These are phyloP conservation scores for Pistacia atlantica DNA, from an alignment of 345 rosid genomes.

Conservation along the genomic window DNA sequence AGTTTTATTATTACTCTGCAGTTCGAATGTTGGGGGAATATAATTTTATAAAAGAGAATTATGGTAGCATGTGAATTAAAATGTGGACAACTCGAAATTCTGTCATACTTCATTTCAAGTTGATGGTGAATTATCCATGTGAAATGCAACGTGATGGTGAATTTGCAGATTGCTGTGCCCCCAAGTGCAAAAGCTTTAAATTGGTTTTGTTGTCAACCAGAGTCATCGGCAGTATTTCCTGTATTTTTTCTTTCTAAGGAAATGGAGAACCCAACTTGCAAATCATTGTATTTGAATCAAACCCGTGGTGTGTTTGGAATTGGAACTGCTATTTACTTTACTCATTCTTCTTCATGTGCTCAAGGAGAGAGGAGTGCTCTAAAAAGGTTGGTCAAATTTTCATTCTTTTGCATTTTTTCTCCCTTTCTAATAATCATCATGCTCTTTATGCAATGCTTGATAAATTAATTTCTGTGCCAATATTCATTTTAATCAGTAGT, in stretches of 20 bases:
- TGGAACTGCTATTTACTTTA: conserved; percentile 77
- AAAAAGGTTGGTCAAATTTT: conserved; percentile 49
- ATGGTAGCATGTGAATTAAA: background rate
- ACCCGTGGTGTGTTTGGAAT: conserved; percentile 75
- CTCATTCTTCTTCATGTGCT: conserved; percentile 34
- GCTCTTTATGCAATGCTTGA: background rate
- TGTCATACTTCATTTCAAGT: background rate
- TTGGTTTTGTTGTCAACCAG: conserved; percentile 82
- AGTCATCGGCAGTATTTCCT: conserved; percentile 58
- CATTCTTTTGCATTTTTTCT: background rate
- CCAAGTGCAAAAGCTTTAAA: conserved; percentile 83
- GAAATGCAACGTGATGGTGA: conserved; percentile 6
- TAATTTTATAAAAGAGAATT: background rate
- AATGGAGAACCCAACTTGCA: conserved; percentile 40
- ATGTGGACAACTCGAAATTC: background rate
- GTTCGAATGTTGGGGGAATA: background rate
- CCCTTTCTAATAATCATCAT: background rate
- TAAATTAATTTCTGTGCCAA: background rate
- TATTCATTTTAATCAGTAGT: background rate
- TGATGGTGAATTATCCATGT: background rate
- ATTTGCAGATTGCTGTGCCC: conserved; percentile 77
- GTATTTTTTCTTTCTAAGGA: conserved; percentile 80
- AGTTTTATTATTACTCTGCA: too few species aligned
- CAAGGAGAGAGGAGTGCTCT: conserved; percentile 27
- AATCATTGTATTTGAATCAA: conserved; percentile 54